These are phyloP conservation scores for Chlorella sorokiniana DNA, from an alignment of 139 green algal genomes.

Conservation along the genomic window DNA sequence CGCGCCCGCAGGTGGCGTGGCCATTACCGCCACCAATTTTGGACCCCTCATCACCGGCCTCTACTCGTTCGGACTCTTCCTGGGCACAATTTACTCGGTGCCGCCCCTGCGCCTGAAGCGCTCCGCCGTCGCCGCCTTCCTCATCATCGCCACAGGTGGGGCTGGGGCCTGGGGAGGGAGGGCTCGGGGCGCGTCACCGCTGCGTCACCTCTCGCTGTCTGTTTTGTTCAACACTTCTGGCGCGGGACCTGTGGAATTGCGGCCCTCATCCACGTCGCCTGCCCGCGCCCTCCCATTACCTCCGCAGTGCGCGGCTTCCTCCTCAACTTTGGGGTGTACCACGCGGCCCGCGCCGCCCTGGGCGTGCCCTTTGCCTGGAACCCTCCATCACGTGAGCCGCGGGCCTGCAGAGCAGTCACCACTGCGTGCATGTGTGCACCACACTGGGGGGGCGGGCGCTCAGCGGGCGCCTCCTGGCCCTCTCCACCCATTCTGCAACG, in stretches of 20 bases:
- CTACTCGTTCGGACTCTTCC: constrained; percentile 90
- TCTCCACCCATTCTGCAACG: too few species aligned
- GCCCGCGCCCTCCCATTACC: not conserved
- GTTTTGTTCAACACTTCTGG: too few species aligned
- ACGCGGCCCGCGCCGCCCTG: constrained; percentile 90
- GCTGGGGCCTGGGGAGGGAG: not conserved
- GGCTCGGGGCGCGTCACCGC: too few species aligned
- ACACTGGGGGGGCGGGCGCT: too few species aligned
- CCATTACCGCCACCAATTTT: constrained; percentile 84
- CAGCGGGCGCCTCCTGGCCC: not conserved
- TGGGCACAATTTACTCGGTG: constrained; percentile 97
- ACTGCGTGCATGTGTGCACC: not conserved
- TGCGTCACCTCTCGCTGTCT: too few species aligned
- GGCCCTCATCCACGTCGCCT: not conserved
- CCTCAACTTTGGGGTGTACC: constrained; percentile 99
- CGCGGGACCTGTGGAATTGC: too few species aligned
- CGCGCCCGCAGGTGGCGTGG: constrained; percentile 60
- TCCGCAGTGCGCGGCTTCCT: constrained; percentile 91
- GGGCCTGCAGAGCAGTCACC: not conserved
- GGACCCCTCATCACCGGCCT: constrained; percentile 86
- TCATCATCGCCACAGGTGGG: constrained; percentile 91
- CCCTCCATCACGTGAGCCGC: constrained; percentile 68
- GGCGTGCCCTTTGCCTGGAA: constrained; percentile 88
- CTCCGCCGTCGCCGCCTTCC: constrained; percentile 91
- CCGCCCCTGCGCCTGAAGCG: constrained; percentile 95